Evolutionary conservation across 768 basidiomycete genomes (phyloP), one percentile per base, ranked within the genome.

Genomic region (Mycena rebaudengoi): DNA sequence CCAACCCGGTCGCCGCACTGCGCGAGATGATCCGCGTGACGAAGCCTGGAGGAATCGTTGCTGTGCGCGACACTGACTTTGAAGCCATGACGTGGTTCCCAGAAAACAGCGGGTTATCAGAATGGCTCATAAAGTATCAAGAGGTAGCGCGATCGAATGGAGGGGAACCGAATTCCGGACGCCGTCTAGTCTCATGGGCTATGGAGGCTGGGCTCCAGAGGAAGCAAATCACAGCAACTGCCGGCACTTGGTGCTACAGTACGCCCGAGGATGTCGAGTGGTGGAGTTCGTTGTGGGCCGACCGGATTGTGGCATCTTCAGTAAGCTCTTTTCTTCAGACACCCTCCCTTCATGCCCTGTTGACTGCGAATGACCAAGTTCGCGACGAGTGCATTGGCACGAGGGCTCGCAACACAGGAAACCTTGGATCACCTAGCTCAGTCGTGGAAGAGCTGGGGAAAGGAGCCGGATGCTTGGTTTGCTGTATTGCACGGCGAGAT

Each of bases 21-120:
- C 65, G 67, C 46, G 85, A 86, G 77, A 85, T 86, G 83, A 67
- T 71, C 25, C 74, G 84, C 21, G 84, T 86, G 5, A 73, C 79
- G 0, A 82, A 81, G 64, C 72, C 76, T 2, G 83, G 82, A 4
- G 84, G 84, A 1, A 62, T 85, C 54, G 77, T 87, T 43, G 81
- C 83, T 5, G 74, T 69, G 7, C 76, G 85, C 21, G 85, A 85
- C 59, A 65, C 73, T 11, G 82, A 85, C 67, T 72, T 76, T 23
- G 67, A 57, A 20, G 51, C 74, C 4, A 72, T 78, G 58, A 62
- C 66, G 7, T 80, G 78, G 76, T 77, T 71, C 64, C 82, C 83
- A 1, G 74, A 77, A 46, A 64, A 41, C 74, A 66, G 66, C 70
- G 66, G 72, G 71, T 18, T 73, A 60, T 46, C 68, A 32, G 32